Evolutionary conservation across 2,329 filamentous ascomycete genomes (phyloP), one percentile per base, ranked within the genome.

Genomic region (Trichophyton simii): DNA sequence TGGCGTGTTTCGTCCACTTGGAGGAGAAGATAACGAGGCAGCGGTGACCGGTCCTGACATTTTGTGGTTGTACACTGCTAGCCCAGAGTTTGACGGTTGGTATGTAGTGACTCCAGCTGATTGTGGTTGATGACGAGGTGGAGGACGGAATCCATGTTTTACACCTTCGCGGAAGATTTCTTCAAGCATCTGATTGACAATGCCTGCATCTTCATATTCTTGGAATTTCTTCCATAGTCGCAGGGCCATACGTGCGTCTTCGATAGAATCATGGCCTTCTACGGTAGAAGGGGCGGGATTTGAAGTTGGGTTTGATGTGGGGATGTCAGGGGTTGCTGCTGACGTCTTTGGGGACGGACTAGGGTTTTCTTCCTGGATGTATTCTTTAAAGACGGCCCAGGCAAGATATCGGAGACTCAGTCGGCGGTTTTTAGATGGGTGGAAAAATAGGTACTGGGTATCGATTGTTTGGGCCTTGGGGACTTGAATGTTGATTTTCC

Each of bases 401-500:
- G 94, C 91, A 18, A 99, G 77, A 72, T 96, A 97, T 31, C 92
- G 88, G 20, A 99, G 80, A 6, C 88, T 94, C 1, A 99, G 82
- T 70, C 91, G 94, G n/a, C 95, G 85, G 60, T 89, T 82, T 36
- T 90, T 87, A 15, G 83, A 81, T 61, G 87, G 85, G 62, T 95
- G 85, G 74, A 88, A 95, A 77, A 95, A 97, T 1, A 96, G 80
- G 65, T 95, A 87, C 66, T 91, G 91, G 0, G 95, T 99, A 74
- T 99, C 94, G 61, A 99, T 90, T 41, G 96, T 87, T 72, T 99
- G 94, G 2, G 83, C 75, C 71, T 87, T 89, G 1, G 95, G 94
- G 0, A 99, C 88, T 72, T 96, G 89, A 61, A 99, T 96, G 73
- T 99, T 99, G 75, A 96, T 95, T 61, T 95, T 95, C 60, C 94